phyloP scores from a whole-genome alignment of 257 asterid species.

The Nicotiana undulata region DNA sequence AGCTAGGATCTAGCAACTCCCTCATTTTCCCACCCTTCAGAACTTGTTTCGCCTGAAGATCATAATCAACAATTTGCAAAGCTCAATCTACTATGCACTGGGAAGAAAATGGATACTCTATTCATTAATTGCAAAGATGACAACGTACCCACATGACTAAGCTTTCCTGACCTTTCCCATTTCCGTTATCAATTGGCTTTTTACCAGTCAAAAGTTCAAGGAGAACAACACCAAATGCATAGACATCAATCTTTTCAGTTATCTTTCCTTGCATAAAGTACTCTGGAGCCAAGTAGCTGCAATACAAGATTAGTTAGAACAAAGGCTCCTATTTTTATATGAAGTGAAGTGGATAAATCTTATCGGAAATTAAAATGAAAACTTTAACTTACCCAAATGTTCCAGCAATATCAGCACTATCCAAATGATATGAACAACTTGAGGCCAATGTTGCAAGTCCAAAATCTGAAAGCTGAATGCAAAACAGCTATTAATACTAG shows the following conservation, averaged over 20 bases:
- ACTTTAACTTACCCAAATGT: conserved; percentile 70
- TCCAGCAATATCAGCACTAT: conserved; percentile 69
- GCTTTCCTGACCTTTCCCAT: conserved; percentile 64
- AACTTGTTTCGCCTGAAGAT: conserved; percentile 57
- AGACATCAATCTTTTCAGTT: conserved; percentile 68
- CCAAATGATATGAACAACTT: conserved; percentile 43
- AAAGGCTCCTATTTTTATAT: background rate
- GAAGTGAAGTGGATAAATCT: background rate
- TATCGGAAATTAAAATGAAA: conserved; percentile 1
- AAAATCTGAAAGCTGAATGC: conserved; percentile 73
- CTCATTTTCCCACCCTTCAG: conserved; percentile 45
- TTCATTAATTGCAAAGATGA: background rate
- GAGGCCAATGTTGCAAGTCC: conserved; percentile 85
- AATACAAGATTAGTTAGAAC: background rate
- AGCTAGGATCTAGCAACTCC: conserved; percentile 53
- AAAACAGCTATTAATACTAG: background rate
- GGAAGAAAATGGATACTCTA: background rate
- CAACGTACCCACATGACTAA: conserved; percentile 85
- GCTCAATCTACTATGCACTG: background rate
- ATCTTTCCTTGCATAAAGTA: conserved; percentile 78
- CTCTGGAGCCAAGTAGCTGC: conserved; percentile 94
- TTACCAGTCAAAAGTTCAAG: conserved; percentile 87
- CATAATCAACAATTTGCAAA: background rate
- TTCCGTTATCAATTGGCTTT: conserved; percentile 65
- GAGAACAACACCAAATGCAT: conserved; percentile 91